phyloP scores from a whole-genome alignment of 1,139 yeast species.

The Geotrichum histeridarum region DNA sequence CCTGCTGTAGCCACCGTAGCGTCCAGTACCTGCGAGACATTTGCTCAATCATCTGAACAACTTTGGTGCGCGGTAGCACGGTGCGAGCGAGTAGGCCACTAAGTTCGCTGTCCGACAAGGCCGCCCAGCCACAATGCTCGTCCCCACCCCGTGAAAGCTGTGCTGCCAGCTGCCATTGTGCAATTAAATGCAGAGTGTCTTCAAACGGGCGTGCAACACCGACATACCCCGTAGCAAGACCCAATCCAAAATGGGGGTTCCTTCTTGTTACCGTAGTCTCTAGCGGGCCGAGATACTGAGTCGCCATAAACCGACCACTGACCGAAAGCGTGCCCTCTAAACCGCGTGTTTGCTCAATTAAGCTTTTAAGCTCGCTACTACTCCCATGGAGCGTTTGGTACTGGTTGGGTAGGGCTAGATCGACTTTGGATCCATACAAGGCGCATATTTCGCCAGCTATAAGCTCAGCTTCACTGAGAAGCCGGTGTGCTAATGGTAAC shows the following conservation, averaged over 20 bases:
- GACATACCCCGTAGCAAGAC: conserved; percentile 24
- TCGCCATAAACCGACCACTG: conserved; percentile 14
- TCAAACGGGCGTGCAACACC: conserved; percentile 28
- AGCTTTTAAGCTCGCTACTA: neutral
- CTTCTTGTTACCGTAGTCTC: conserved; percentile 1
- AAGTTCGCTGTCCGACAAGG: neutral
- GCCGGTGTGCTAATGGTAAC: neutral
- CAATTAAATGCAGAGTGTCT: conserved; percentile 21
- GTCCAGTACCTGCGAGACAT: conserved; percentile 22
- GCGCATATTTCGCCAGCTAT: conserved; percentile 21
- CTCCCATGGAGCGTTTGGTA: conserved; percentile 11
- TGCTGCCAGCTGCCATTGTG: conserved; percentile 23
- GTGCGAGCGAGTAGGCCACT: neutral
- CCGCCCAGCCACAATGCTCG: neutral
- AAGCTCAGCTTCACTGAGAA: conserved; percentile 18
- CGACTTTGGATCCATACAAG: conserved; percentile 15
- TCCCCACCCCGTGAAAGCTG: neutral
- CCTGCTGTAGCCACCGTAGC: conserved; percentile 24
- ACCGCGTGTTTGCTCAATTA: conserved; percentile 3
- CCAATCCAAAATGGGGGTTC: conserved; percentile 25
- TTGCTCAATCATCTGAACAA: conserved; percentile 1
- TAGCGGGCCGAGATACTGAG: conserved; percentile 5
- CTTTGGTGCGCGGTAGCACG: neutral
- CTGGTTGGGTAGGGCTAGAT: conserved; percentile 17
- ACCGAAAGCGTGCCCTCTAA: conserved; percentile 11